A percentile compares a stretch with the other conserved stretches of the same genome.
Conservation (phyloP, 1,284 basidiomycete species). For the Ceratobasidium sp. region DNA sequence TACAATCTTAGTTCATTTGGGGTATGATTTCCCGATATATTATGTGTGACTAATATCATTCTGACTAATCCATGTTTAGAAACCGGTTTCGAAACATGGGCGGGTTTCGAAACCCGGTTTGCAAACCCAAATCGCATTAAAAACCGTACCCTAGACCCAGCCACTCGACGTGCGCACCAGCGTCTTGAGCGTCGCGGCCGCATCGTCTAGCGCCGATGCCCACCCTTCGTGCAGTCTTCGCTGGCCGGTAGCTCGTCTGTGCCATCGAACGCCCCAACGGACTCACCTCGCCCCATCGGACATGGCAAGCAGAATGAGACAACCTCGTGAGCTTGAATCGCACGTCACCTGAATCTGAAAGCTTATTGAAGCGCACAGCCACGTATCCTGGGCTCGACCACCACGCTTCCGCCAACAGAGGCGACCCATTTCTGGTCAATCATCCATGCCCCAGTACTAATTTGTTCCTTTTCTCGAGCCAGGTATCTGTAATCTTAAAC, state of each 20-base stretch:
- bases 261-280: constrained; percentile 14
- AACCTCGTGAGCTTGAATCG: neutral
- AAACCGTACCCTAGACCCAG: constrained; percentile 48
- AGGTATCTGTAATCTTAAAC: no score
- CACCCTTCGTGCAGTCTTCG: constrained; percentile 79
- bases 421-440: no score
- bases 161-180: constrained; percentile 56
- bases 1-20: no score
- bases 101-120: no score
- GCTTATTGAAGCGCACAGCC: constrained; percentile 15
- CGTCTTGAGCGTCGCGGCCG: constrained; percentile 61
- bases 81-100: no score
- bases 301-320: constrained; percentile 32
- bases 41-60: no score
- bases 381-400: neutral
- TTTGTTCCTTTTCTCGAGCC: no score
- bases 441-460: no score
- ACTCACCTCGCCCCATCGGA: constrained; percentile 38
- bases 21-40: no score
- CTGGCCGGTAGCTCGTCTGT: neutral
- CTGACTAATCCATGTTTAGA: no score
- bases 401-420: no score
- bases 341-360: neutral
- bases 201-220: constrained; percentile 76
- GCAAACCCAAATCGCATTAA: no score